A percentile compares a stretch with the other conserved stretches of the same genome.
These are phyloP conservation scores for Fragilariopsis cylindrus DNA, from an alignment of 108 stramenopile species.

Conservation along the genomic window DNA sequence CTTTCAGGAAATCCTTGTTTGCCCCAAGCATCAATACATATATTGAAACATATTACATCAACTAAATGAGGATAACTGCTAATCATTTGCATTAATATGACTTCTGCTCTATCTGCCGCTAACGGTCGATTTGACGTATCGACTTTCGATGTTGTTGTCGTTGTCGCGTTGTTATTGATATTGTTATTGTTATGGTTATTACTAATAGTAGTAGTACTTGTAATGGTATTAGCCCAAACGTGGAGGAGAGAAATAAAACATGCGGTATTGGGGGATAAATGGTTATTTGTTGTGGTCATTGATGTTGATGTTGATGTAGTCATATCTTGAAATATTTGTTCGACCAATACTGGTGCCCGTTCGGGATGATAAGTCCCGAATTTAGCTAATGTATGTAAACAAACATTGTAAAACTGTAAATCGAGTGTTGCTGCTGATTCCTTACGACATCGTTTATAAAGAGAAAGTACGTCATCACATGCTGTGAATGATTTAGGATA, in stretches of 20 bases:
- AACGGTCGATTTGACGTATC: neutral
- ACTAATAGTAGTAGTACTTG: neutral
- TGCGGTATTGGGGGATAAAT: neutral
- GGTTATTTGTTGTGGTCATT: neutral
- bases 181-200: neutral
- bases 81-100: slow-evolving; percentile 14
- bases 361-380: slow-evolving; percentile 12
- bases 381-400: slow-evolving; percentile 17
- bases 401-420: slow-evolving; percentile 19
- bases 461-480: neutral
- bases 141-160: neutral
- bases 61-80: neutral
- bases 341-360: slow-evolving; percentile 6
- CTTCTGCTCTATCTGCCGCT: slow-evolving; percentile 15
- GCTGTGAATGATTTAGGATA: neutral
- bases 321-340: slow-evolving; percentile 7
- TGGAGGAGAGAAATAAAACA: slow-evolving; percentile 18
- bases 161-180: neutral
- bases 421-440: neutral
- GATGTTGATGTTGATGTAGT: neutral
- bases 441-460: slow-evolving; percentile 3
- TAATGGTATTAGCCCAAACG: slow-evolving; percentile 14
- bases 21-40: slow-evolving; percentile 27
- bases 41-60: slow-evolving; percentile 17
- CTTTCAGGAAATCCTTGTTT: slow-evolving; percentile 9